Evolutionary conservation across 768 basidiomycete species (phyloP).

Genomic region (Termitomyces heimii): DNA sequence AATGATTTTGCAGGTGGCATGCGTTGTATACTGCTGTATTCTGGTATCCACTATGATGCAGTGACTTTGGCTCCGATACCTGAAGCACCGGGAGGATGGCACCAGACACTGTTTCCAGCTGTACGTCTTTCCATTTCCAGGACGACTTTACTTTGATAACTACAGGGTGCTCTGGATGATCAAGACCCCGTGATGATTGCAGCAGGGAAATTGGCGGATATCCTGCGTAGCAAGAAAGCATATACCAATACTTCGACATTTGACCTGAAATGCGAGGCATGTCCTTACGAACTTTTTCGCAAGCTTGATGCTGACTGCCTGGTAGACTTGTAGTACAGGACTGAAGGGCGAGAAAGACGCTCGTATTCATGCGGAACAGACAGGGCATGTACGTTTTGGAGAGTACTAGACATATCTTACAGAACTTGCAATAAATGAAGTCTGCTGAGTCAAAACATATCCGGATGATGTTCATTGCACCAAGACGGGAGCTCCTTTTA

Average conservation of each 20-base stretch:
- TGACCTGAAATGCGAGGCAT: constrained; percentile 81
- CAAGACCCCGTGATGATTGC: constrained; percentile 56
- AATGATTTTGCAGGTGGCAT: constrained; percentile 29
- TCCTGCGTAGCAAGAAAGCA: constrained; percentile 70
- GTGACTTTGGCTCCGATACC: constrained; percentile 73
- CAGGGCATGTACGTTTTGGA: constrained; percentile 81
- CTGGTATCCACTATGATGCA: constrained; percentile 96
- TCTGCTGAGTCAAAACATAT: no score
- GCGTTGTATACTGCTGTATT: constrained; percentile 81
- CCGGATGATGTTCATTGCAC: no score
- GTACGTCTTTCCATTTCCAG: constrained; percentile 25
- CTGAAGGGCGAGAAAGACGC: constrained; percentile 95
- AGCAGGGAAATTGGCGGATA: constrained; percentile 64
- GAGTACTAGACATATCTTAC: constrained; percentile 47
- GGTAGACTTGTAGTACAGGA: constrained; percentile 72
- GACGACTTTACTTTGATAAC: not conserved
- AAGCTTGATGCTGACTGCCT: not conserved
- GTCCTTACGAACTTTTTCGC: constrained; percentile 15
- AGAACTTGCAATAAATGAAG: no score
- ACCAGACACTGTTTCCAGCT: constrained; percentile 77
- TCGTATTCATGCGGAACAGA: constrained; percentile 77
- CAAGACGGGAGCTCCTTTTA: no score
- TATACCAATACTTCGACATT: constrained; percentile 92
- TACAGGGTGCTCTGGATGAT: constrained; percentile 25
- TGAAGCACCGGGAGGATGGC: constrained; percentile 80